Conservation (phyloP, 1,284 basidiomycete species). For the Sporisorium reilianum region DNA sequence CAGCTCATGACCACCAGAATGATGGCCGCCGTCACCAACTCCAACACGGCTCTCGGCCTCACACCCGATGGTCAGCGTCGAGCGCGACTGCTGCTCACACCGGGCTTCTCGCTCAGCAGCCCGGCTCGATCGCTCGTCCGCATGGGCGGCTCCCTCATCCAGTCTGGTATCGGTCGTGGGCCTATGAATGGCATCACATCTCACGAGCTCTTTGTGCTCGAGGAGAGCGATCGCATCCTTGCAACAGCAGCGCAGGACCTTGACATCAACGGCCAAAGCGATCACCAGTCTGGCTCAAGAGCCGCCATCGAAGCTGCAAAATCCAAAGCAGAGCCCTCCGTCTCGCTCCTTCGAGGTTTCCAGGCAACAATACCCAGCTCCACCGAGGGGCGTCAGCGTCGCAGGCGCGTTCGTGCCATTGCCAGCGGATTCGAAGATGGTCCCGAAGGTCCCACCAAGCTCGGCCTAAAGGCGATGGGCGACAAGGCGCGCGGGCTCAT, state of each 20-base stretch:
- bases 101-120: slow-evolving; percentile 60
- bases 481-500: slow-evolving; percentile 62
- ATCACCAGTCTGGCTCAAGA: slow-evolving; percentile 13
- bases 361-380: slow-evolving; percentile 65
- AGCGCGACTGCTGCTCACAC: slow-evolving; percentile 55
- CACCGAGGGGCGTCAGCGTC: slow-evolving; percentile 53
- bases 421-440: slow-evolving; percentile 50
- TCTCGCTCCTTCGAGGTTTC: slow-evolving; percentile 67
- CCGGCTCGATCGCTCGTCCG: slow-evolving; percentile 64
- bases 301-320: slow-evolving; percentile 32
- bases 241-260: slow-evolving; percentile 53
- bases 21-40: slow-evolving; percentile 62
- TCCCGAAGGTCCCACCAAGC: slow-evolving; percentile 45
- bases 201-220: slow-evolving; percentile 63
- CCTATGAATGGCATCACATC: slow-evolving; percentile 60
- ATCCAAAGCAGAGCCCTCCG: slow-evolving; percentile 41
- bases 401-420: slow-evolving; percentile 56
- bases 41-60: slow-evolving; percentile 55
- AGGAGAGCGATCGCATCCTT: slow-evolving; percentile 65
- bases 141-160: slow-evolving; percentile 58
- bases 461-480: slow-evolving; percentile 63
- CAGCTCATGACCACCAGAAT: slow-evolving; percentile 67
- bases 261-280: slow-evolving; percentile 24
- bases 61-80: slow-evolving; percentile 53
- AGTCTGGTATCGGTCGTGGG: slow-evolving; percentile 57